phyloP scores from a whole-genome alignment of 2,329 filamentous ascomycete genomes.

The Didymella segeticola region DNA sequence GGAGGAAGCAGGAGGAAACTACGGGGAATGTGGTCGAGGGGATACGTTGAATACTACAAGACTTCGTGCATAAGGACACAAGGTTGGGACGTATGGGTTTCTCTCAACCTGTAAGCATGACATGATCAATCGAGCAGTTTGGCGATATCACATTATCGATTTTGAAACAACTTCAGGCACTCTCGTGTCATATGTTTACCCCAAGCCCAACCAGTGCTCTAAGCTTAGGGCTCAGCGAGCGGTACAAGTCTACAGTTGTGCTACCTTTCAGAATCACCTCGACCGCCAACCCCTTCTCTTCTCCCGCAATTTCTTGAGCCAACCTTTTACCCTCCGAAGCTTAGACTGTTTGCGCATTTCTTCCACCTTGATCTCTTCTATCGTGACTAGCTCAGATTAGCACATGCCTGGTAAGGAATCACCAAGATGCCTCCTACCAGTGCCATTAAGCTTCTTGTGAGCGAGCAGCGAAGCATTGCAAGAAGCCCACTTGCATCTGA shows the following conservation, averaged over 20 bases:
- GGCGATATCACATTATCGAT: neutral
- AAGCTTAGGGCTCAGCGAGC: neutral
- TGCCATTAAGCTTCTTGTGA: too few relatives aligned
- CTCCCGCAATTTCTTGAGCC: neutral
- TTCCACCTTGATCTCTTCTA: too few relatives aligned
- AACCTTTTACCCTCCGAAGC: neutral
- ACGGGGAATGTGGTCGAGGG: neutral
- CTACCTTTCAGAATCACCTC: too few relatives aligned
- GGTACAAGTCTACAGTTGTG: neutral
- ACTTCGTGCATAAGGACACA: neutral
- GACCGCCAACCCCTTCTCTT: neutral
- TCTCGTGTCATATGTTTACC: neutral
- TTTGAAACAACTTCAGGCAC: neutral
- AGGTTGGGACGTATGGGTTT: slow-evolving; percentile 10
- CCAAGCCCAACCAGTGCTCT: neutral
- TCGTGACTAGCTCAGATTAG: too few relatives aligned
- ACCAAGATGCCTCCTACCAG: too few relatives aligned
- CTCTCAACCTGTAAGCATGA: slow-evolving; percentile 7
- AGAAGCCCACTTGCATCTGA: too few relatives aligned
- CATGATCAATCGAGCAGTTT: slow-evolving; percentile 5
- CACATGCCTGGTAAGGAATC: too few relatives aligned
- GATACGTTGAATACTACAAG: neutral
- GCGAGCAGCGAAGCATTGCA: too few relatives aligned
- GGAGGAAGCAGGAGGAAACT: neutral
- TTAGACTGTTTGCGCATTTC: neutral